A percentile compares a stretch with the other conserved stretches of the same genome.
These are phyloP conservation scores for Sporisorium exsertum DNA, from an alignment of 1,284 basidiomycete genomes.

Conservation along the genomic window DNA sequence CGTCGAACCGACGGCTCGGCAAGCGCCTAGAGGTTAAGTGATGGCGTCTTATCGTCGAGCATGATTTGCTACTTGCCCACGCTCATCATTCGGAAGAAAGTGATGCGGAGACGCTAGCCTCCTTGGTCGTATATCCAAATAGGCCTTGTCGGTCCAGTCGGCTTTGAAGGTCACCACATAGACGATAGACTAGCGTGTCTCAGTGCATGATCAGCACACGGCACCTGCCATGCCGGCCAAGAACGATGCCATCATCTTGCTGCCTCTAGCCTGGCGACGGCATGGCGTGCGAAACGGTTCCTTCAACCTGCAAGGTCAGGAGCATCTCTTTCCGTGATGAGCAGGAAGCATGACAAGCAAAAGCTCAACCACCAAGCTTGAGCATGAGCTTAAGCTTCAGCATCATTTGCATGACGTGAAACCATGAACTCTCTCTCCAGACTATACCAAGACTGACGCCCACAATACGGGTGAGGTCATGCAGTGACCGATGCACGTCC, in stretches of 20 bases:
- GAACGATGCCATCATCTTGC: background rate
- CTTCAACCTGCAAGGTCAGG: background rate
- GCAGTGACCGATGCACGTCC: background rate
- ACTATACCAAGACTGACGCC: background rate
- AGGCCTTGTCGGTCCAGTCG: conserved; percentile 20
- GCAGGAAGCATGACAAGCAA: background rate
- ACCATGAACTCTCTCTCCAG: no score
- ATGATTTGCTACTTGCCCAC: background rate
- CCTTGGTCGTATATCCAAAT: background rate
- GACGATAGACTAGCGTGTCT: background rate
- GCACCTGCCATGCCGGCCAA: background rate
- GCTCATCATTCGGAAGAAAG: conserved; percentile 4
- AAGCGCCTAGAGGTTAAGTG: conserved; percentile 8
- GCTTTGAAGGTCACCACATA: conserved; percentile 9
- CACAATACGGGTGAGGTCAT: background rate
- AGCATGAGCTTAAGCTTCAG: background rate
- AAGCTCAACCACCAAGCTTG: background rate
- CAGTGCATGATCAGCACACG: background rate
- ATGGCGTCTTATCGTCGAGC: background rate
- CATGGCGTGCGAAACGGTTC: background rate
- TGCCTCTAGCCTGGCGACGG: background rate
- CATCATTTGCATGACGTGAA: no score
- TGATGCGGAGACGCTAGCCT: background rate
- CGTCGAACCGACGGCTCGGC: background rate
- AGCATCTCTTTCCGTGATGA: background rate